phyloP scores from a whole-genome alignment of 2,329 filamentous ascomycete species.

The Simplicillium sp. region DNA sequence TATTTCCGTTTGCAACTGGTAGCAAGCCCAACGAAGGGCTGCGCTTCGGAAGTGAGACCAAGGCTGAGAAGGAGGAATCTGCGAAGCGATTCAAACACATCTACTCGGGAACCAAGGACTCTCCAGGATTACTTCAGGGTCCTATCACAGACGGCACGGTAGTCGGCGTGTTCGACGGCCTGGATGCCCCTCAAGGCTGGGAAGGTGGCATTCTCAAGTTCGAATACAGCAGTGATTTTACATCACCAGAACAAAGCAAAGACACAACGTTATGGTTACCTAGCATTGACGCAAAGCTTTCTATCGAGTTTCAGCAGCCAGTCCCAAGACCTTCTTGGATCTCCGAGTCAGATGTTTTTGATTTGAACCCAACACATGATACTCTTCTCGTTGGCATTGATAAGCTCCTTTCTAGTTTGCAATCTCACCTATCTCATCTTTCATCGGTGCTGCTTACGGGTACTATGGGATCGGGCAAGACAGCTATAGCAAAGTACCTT shows the following conservation, averaged over 20 bases:
- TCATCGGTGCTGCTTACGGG: conserved; percentile 88
- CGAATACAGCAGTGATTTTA: conserved; percentile 34
- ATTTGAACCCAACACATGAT: conserved; percentile 45
- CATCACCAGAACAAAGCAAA: conserved; percentile 30
- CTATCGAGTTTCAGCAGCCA: conserved; percentile 67
- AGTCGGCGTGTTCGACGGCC: conserved; percentile 47
- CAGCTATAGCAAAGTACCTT: conserved; percentile 66
- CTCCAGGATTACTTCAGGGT: conserved; percentile 63
- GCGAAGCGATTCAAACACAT: conserved; percentile 61
- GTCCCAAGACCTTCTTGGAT: conserved; percentile 56
- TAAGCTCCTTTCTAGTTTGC: conserved; percentile 58
- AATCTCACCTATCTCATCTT: conserved; percentile 68
- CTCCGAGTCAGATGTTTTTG: conserved; percentile 31
- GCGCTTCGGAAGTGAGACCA: conserved; percentile 81
- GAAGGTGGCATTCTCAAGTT: conserved; percentile 79
- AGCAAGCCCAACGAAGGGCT: conserved; percentile 55
- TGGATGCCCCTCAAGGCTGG: conserved; percentile 54
- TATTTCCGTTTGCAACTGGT: conserved; percentile 66
- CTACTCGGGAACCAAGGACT: conserved; percentile 48
- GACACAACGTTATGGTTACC: conserved; percentile 59
- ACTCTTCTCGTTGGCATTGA: conserved; percentile 79
- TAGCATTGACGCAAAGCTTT: conserved; percentile 63
- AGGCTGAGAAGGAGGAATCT: conserved; percentile 71
- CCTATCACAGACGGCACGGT: conserved; percentile 86
- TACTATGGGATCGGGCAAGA: conserved; percentile 84